Evolutionary conservation across 441 rosid genomes (phyloP).

Genomic region (Arabidopsis lyrata): DNA sequence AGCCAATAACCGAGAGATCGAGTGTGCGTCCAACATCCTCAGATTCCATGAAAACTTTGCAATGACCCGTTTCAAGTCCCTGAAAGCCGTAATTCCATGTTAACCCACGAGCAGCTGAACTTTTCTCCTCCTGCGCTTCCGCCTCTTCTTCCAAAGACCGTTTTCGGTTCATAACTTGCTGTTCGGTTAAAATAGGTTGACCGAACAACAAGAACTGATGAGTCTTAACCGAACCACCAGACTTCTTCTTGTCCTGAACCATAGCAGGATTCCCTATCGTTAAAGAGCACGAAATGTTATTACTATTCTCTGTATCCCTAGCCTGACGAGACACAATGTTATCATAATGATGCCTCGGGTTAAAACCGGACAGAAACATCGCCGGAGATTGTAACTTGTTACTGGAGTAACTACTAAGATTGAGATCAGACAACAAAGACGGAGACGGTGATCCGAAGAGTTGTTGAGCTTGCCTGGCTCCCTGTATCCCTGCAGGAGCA

Average conservation of each 20-base stretch:
- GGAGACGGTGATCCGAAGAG: constrained; percentile 63
- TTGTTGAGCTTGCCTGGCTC: constrained; percentile 90
- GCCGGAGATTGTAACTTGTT: constrained; percentile 68
- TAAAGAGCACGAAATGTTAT: constrained; percentile 72
- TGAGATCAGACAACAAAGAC: constrained; percentile 52
- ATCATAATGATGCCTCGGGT: constrained; percentile 53
- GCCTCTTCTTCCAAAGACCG: constrained; percentile 49
- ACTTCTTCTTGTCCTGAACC: constrained; percentile 52
- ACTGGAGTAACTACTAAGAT: constrained; percentile 45
- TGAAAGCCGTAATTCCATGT: constrained; percentile 56
- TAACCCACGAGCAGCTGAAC: constrained; percentile 44
- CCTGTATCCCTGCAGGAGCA: constrained; percentile 88
- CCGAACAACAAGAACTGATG: constrained; percentile 87
- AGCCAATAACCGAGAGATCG: constrained; percentile 72
- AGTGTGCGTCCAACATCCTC: constrained; percentile 90
- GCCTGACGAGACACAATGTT: constrained; percentile 45
- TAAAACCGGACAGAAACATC: constrained; percentile 63
- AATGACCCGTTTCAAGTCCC: constrained; percentile 69
- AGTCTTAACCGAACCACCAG: constrained; percentile 54
- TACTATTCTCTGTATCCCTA: constrained; percentile 47
- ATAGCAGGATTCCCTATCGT: constrained; percentile 68
- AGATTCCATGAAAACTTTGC: constrained; percentile 93
- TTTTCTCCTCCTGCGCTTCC: constrained; percentile 40
- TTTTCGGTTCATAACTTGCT: constrained; percentile 76
- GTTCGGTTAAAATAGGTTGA: constrained; percentile 87